Conservation (phyloP, 306 rosid genomes). For the Gastrolobium villosum region DNA sequence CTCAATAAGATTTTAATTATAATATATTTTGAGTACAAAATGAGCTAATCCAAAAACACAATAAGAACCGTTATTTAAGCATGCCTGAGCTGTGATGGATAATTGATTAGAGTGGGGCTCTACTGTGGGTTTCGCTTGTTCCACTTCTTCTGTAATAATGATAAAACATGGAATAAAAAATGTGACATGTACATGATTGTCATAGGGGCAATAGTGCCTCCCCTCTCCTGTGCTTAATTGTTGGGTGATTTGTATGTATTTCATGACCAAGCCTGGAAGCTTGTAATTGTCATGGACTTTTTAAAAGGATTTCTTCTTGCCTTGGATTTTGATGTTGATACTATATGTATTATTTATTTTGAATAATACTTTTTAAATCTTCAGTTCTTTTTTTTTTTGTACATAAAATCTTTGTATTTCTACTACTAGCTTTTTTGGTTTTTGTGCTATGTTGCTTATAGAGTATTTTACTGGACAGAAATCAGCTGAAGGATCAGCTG, state of each 20-base stretch:
- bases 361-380: neutral
- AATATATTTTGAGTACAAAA: neutral
- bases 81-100: slow-evolving; percentile 1
- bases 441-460: slow-evolving; percentile 49
- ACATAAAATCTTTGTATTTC: slow-evolving; percentile 1
- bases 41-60: too few relatives aligned
- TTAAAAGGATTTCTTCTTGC: neutral
- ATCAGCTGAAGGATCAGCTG: slow-evolving; percentile 74
- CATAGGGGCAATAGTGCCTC: neutral
- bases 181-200: neutral
- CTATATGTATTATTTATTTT: neutral
- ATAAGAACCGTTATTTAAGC: neutral
- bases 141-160: neutral
- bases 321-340: slow-evolving; percentile 17
- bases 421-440: slow-evolving; percentile 6
- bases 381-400: neutral
- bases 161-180: neutral
- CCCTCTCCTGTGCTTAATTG: neutral
- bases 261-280: neutral
- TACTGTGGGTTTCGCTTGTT: slow-evolving; percentile 22
- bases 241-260: slow-evolving; percentile 10
- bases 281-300: neutral
- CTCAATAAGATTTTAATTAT: neutral
- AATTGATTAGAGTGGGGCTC: neutral
- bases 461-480: slow-evolving; percentile 61